These are phyloP conservation scores for Thalia dealbata DNA, from an alignment of 176 grass and related monocot species.

Conservation along the genomic window DNA sequence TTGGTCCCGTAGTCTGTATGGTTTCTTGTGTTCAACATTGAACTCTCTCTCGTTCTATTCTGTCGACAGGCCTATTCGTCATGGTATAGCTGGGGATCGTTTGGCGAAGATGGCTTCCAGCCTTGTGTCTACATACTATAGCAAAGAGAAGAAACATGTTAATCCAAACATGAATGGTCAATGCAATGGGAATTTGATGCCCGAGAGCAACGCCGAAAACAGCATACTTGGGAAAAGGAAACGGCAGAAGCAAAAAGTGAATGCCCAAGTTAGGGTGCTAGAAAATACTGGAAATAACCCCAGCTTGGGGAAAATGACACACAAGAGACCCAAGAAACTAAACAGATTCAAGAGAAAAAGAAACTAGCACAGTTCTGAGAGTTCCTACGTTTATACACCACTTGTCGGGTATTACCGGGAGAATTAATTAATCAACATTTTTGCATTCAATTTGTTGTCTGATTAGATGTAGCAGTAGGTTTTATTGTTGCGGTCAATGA, in stretches of 20 bases:
- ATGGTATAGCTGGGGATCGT: conserved; percentile 12
- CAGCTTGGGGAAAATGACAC: background rate
- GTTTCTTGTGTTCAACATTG: background rate
- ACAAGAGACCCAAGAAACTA: background rate
- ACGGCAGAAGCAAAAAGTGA: background rate
- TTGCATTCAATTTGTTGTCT: too few relatives aligned
- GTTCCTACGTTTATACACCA: background rate
- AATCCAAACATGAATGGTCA: background rate
- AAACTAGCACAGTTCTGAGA: background rate
- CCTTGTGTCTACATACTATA: conserved; percentile 17
- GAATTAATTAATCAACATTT: too few relatives aligned
- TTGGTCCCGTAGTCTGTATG: background rate
- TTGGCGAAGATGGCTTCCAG: conserved; percentile 7
- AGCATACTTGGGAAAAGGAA: conserved; percentile 29
- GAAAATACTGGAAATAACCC: background rate
- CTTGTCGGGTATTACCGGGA: too few relatives aligned
- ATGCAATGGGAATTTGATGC: conserved; percentile 4
- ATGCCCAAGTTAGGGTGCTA: background rate
- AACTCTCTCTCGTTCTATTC: background rate
- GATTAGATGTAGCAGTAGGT: too few relatives aligned
- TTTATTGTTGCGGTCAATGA: too few relatives aligned
- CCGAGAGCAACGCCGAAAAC: background rate
- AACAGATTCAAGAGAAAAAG: background rate
- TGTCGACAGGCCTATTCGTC: conserved; percentile 12
- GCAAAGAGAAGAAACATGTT: conserved; percentile 3